A percentile compares a stretch with the other conserved stretches of the same genome.
phyloP scores from a whole-genome alignment of 805 yeast genomes.

The Wickerhamiella cacticola region DNA sequence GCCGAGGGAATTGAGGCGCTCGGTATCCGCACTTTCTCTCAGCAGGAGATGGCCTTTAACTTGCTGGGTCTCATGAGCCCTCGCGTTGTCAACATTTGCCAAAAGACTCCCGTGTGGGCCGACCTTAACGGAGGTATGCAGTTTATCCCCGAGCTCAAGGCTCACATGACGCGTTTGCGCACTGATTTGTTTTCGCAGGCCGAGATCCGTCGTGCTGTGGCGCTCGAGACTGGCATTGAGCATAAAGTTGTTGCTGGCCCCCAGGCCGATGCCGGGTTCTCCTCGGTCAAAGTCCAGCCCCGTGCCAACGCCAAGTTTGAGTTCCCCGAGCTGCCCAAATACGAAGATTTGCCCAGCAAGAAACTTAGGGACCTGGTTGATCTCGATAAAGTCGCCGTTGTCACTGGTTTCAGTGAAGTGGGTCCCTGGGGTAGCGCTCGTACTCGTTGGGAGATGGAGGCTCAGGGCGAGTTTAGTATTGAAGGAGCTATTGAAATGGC shows the following conservation, averaged over 20 bases:
- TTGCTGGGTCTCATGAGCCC: constrained; percentile 88
- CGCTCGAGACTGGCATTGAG: constrained; percentile 85
- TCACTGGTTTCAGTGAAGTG: constrained; percentile 96
- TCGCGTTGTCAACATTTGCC: constrained; percentile 71
- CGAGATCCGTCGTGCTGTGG: constrained; percentile 89
- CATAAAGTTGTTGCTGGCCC: constrained; percentile 77
- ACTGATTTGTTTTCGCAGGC: constrained; percentile 60
- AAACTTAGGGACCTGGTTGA: constrained; percentile 79
- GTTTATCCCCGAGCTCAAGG: constrained; percentile 82
- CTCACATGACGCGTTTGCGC: constrained; percentile 69
- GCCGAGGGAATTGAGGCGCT: constrained; percentile 94
- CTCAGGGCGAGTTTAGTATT: constrained; percentile 82
- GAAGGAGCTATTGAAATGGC: constrained; percentile 99
- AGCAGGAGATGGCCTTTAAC: constrained; percentile 98
- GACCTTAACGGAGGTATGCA: constrained; percentile 99
- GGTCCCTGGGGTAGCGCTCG: constrained; percentile 99
- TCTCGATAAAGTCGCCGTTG: constrained; percentile 82
- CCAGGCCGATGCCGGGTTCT: constrained; percentile 73
- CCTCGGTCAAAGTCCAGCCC: constrained; percentile 69
- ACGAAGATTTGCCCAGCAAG: constrained; percentile 50
- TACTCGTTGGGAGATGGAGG: constrained; percentile 99
- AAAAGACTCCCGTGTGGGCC: constrained; percentile 90
- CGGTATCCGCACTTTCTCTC: constrained; percentile 97
- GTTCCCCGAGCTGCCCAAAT: constrained; percentile 79
- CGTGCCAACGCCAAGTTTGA: constrained; percentile 89